These are phyloP conservation scores for Hura crepitans DNA, from an alignment of 441 rosid genomes.

Conservation along the genomic window DNA sequence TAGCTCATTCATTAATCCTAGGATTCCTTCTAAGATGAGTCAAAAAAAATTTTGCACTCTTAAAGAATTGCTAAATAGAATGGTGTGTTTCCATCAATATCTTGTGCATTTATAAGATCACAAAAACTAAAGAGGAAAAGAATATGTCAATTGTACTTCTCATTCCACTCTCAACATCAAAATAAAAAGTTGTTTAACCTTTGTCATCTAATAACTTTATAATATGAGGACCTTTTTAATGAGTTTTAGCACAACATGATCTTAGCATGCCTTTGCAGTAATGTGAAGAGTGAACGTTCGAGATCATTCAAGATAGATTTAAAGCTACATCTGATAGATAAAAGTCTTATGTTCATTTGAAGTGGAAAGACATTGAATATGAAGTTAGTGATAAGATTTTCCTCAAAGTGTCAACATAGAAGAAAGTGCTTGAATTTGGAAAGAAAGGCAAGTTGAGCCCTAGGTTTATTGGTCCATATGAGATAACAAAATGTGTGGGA, in stretches of 20 bases:
- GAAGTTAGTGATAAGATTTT: too few relatives aligned
- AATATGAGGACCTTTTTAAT: background rate
- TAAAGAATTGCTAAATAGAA: background rate
- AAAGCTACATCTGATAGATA: too few relatives aligned
- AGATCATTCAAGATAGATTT: too few relatives aligned
- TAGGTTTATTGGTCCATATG: too few relatives aligned
- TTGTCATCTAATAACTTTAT: background rate
- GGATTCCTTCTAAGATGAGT: background rate
- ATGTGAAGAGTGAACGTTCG: background rate
- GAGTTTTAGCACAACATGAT: background rate
- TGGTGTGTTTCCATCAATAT: background rate
- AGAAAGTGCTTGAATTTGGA: too few relatives aligned
- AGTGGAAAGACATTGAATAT: too few relatives aligned
- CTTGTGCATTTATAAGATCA: background rate
- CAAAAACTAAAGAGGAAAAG: background rate
- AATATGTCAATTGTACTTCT: background rate
- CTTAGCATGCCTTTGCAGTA: background rate
- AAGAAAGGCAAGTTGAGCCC: too few relatives aligned
- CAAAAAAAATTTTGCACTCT: background rate
- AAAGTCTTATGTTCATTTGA: too few relatives aligned
- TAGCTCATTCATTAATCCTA: background rate
- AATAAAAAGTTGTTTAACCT: background rate
- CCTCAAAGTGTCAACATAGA: too few relatives aligned
- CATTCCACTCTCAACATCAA: background rate
- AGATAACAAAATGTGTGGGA: too few relatives aligned